These are phyloP conservation scores for Flueggea neowawraea DNA, from an alignment of 441 rosid species.

Conservation along the genomic window DNA sequence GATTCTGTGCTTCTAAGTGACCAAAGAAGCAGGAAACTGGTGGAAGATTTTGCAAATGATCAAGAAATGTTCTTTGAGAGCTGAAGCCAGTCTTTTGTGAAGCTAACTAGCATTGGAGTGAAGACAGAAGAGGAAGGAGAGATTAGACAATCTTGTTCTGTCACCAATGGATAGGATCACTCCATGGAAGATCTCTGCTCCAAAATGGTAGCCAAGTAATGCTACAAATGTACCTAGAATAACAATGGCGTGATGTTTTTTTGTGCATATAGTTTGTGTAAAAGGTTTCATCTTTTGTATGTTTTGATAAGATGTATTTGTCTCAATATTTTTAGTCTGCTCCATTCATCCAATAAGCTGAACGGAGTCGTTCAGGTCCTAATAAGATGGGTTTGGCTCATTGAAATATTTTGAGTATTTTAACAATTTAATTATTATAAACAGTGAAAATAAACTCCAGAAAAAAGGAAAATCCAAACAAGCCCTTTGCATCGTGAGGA, in stretches of 20 bases:
- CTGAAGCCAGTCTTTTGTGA: slow-evolving; percentile 71
- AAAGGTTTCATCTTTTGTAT: too few species aligned
- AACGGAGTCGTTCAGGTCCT: too few species aligned
- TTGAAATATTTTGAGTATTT: too few species aligned
- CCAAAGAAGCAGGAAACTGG: slow-evolving; percentile 50
- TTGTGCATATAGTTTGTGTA: too few species aligned
- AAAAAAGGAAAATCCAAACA: too few species aligned
- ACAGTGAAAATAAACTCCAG: too few species aligned
- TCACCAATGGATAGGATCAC: slow-evolving; percentile 16
- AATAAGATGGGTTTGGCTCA: too few species aligned
- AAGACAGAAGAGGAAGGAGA: slow-evolving; percentile 70
- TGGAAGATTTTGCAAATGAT: slow-evolving; percentile 58
- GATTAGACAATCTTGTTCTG: slow-evolving; percentile 59
- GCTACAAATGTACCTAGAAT: neutral
- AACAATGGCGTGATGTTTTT: neutral
- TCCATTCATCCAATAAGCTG: too few species aligned
- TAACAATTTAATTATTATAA: too few species aligned
- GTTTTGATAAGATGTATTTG: too few species aligned
- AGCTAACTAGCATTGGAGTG: slow-evolving; percentile 66
- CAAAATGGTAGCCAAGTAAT: neutral
- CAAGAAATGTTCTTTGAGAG: slow-evolving; percentile 47
- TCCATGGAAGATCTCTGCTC: neutral
- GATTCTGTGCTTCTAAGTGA: slow-evolving; percentile 71
- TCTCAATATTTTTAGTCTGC: too few species aligned
- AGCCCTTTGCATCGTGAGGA: too few species aligned